Conservation (phyloP, 1,284 basidiomycete genomes). For the Malassezia sympodialis region DNA sequence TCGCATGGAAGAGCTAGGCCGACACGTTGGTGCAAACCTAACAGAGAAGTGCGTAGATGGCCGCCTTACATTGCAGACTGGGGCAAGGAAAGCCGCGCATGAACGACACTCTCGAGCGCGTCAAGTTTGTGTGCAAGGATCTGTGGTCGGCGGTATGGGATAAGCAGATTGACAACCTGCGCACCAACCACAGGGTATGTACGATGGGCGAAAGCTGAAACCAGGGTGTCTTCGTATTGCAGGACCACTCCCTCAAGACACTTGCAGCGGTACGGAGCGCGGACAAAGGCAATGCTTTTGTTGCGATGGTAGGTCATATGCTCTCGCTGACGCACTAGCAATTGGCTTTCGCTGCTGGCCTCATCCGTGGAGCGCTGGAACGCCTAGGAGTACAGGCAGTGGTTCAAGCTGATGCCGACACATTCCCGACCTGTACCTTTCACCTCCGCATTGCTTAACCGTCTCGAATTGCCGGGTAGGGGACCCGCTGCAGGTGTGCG, state of each 20-base stretch:
- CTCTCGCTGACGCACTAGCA: constrained; percentile 6
- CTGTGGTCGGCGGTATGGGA: constrained; percentile 78
- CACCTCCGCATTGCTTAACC: constrained; percentile 7
- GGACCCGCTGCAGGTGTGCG: not conserved
- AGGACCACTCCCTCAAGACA: constrained; percentile 80
- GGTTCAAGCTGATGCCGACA: constrained; percentile 11
- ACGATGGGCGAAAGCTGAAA: not conserved
- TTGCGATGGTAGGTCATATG: not conserved
- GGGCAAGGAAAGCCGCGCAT: constrained; percentile 66
- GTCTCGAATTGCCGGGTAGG: not conserved
- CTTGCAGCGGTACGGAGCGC: constrained; percentile 55
- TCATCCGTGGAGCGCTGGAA: constrained; percentile 18
- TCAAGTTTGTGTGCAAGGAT: constrained; percentile 94
- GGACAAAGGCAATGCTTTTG: not conserved
- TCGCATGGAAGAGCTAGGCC: constrained; percentile 69
- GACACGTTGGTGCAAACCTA: constrained; percentile 74
- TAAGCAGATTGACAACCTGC: constrained; percentile 86
- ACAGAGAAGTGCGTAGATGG: constrained; percentile 62
- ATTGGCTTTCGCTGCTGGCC: constrained; percentile 15
- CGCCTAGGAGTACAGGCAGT: constrained; percentile 15
- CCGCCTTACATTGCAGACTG: constrained; percentile 52
- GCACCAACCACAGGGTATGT: constrained; percentile 78
- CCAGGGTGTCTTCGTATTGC: constrained; percentile 83
- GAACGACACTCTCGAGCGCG: constrained; percentile 70
- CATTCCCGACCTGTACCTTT: constrained; percentile 13